Evolutionary conservation across 306 rosid species (phyloP).

Genomic region (Luffa acutangula): DNA sequence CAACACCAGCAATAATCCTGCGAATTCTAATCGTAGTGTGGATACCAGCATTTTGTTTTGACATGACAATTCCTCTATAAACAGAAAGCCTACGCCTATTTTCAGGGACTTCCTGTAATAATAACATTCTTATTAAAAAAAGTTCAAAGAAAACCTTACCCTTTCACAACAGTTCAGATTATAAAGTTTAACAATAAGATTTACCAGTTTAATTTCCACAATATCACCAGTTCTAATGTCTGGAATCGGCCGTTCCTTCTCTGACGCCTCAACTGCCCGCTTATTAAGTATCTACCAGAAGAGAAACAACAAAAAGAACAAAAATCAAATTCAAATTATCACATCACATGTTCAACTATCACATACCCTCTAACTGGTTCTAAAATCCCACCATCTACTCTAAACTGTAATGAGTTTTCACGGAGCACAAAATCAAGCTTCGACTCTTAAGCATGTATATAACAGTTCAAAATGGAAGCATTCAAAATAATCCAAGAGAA

Average conservation of each 20-base stretch:
- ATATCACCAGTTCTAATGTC: slow-evolving; percentile 81
- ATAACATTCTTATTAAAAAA: neutral
- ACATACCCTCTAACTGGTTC: neutral
- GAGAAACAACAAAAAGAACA: neutral
- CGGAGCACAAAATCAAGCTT: neutral
- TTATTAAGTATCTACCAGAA: slow-evolving; percentile 56
- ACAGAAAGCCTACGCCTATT: slow-evolving; percentile 80
- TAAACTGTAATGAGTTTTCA: neutral
- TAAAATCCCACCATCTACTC: neutral
- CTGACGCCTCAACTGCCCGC: slow-evolving; percentile 75
- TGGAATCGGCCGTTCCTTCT: slow-evolving; percentile 63
- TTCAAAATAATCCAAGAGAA: neutral
- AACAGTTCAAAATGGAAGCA: neutral
- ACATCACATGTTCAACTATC: neutral
- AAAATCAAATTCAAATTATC: neutral
- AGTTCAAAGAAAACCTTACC: neutral
- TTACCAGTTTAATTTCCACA: slow-evolving; percentile 85
- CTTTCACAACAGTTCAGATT: neutral
- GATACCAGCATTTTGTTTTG: slow-evolving; percentile 93
- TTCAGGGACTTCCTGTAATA: slow-evolving; percentile 81
- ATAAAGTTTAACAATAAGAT: neutral
- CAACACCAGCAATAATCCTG: slow-evolving; percentile 85
- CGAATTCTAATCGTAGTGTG: slow-evolving; percentile 87
- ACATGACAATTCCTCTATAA: slow-evolving; percentile 82
- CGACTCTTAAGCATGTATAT: neutral